Conservation (phyloP, 1,139 yeast species). For the Lodderomyces beijingensis region DNA sequence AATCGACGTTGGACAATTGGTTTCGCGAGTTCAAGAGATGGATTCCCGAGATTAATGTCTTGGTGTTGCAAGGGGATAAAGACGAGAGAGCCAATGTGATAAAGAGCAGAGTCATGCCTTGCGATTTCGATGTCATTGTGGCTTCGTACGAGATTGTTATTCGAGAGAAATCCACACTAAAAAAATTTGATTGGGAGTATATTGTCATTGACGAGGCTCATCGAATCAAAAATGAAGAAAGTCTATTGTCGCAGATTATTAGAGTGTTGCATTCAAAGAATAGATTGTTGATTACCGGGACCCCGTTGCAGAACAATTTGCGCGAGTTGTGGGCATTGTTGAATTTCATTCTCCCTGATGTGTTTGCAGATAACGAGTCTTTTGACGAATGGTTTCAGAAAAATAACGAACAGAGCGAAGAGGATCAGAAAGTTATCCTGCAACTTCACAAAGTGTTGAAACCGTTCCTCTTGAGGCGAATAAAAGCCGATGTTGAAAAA, state of each 20-base stretch:
- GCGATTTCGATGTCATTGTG: constrained; percentile 69
- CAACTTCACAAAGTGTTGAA: constrained; percentile 86
- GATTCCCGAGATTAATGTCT: constrained; percentile 72
- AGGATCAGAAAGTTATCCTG: constrained; percentile 56
- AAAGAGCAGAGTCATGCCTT: constrained; percentile 45
- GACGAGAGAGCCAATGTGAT: constrained; percentile 56
- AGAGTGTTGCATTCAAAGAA: constrained; percentile 68
- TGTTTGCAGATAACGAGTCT: constrained; percentile 67
- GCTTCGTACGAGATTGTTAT: constrained; percentile 77
- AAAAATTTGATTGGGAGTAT: constrained; percentile 68
- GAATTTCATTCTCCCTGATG: constrained; percentile 72
- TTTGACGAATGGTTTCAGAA: constrained; percentile 69
- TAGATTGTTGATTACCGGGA: constrained; percentile 71
- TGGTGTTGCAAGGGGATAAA: constrained; percentile 71
- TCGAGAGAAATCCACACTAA: constrained; percentile 61
- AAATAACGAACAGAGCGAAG: constrained; percentile 20
- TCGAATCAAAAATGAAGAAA: constrained; percentile 74
- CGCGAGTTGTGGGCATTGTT: constrained; percentile 80
- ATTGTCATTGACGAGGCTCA: constrained; percentile 80
- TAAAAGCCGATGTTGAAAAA: constrained; percentile 76
- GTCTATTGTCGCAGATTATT: constrained; percentile 68
- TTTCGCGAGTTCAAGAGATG: constrained; percentile 69
- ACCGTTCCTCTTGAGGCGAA: constrained; percentile 70
- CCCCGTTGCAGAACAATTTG: constrained; percentile 74
- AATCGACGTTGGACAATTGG: constrained; percentile 80